Evolutionary conservation across 2,329 filamentous ascomycete genomes (phyloP).

Genomic region (Fusarium oxysporum): DNA sequence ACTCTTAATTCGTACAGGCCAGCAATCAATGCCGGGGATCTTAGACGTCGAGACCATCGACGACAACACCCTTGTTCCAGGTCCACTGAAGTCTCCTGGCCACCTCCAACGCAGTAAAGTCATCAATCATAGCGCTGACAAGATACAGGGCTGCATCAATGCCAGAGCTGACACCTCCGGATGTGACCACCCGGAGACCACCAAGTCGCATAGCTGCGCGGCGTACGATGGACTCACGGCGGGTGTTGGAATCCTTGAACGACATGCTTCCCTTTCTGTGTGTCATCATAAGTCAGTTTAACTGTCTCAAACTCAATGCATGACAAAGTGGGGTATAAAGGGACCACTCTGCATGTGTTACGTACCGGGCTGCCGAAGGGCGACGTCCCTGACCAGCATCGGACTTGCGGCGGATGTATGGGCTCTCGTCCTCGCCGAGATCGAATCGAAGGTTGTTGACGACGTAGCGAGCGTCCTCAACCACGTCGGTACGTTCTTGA

Average conservation of each 20-base stretch:
- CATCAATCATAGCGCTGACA: constrained; percentile 83
- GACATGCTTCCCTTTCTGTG: constrained; percentile 84
- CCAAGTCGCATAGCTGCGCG: constrained; percentile 80
- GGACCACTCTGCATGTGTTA: constrained; percentile 31
- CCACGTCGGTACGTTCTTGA: constrained; percentile 82
- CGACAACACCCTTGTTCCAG: constrained; percentile 87
- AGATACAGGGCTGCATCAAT: constrained; percentile 88
- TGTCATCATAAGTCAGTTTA: constrained; percentile 39
- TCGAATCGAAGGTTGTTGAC: constrained; percentile 94
- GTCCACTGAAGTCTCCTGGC: constrained; percentile 81
- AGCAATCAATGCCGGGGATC: constrained; percentile 48
- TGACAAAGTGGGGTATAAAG: constrained; percentile 41
- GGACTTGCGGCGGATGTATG: constrained; percentile 82
- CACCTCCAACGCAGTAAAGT: constrained; percentile 80
- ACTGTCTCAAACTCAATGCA: constrained; percentile 39
- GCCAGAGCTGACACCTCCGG: constrained; percentile 81
- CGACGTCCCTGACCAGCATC: constrained; percentile 66
- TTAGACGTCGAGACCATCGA: constrained; percentile 87
- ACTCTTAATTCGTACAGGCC: constrained; percentile 42
- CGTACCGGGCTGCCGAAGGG: constrained; percentile 71
- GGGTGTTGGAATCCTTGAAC: constrained; percentile 77
- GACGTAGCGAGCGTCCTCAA: constrained; percentile 84
- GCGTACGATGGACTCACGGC: constrained; percentile 83
- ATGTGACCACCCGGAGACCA: constrained; percentile 79
- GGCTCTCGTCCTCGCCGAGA: constrained; percentile 83